These are phyloP conservation scores for Geosmithia morbida DNA, from an alignment of 2,329 filamentous ascomycete genomes.

Conservation along the genomic window DNA sequence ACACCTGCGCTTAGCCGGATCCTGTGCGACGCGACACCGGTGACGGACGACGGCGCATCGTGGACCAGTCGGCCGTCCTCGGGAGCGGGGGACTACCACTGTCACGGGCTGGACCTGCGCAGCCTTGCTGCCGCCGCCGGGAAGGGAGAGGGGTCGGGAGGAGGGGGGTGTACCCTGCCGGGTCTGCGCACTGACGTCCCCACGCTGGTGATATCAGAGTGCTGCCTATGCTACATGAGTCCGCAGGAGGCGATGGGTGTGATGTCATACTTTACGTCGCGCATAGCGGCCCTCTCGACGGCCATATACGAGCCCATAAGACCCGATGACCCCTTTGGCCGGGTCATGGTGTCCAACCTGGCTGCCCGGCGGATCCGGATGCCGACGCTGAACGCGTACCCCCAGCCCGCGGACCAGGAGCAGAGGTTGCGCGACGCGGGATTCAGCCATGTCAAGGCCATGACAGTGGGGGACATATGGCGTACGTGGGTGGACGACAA, in stretches of 20 bases:
- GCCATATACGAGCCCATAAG: constrained; percentile 83
- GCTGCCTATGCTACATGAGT: constrained; percentile 82
- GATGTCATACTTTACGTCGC: constrained; percentile 47
- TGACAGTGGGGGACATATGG: constrained; percentile 50
- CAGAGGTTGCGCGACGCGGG: constrained; percentile 51
- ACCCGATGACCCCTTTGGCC: constrained; percentile 74
- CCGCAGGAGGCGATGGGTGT: constrained; percentile 48
- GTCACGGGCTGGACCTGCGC: constrained; percentile 59
- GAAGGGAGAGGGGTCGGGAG: neutral
- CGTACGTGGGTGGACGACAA: constrained; percentile 51
- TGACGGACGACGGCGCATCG: constrained; percentile 13
- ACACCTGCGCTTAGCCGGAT: constrained; percentile 24
- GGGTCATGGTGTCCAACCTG: constrained; percentile 85
- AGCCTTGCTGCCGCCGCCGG: constrained; percentile 21
- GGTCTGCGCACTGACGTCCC: constrained; percentile 45
- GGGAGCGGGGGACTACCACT: constrained; percentile 30
- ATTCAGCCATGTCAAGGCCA: constrained; percentile 32
- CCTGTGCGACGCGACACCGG: constrained; percentile 14
- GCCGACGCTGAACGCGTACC: constrained; percentile 66
- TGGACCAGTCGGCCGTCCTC: constrained; percentile 26
- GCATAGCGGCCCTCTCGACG: constrained; percentile 35
- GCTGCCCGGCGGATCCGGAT: constrained; percentile 68
- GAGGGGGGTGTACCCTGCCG: constrained; percentile 9
- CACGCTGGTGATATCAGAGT: constrained; percentile 84
- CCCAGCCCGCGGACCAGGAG: constrained; percentile 52